Evolutionary conservation across 2,329 filamentous ascomycete species (phyloP), one percentile per base, ranked within the genome.

Genomic region (Biscogniauxia marginata): DNA sequence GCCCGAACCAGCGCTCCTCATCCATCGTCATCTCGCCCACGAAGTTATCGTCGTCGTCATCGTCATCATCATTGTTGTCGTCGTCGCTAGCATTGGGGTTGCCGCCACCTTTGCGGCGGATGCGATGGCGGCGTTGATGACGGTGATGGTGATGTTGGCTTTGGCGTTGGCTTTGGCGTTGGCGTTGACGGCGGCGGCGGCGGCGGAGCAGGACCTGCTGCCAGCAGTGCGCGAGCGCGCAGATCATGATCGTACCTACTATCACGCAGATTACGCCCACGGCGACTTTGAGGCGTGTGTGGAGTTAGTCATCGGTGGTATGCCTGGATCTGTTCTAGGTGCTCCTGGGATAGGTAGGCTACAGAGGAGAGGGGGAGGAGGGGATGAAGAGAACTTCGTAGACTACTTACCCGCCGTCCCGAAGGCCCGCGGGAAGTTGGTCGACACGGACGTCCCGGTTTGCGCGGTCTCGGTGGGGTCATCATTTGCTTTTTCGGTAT

Each of bases 221-320:
- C 65, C 63, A 66, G 53, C 56, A 65, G 55, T 66, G 63, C 13
- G 65, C 60, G 53, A 65, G 55, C n/a, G 59, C 62, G 53, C 64
- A 67, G 39, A 66, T 55, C 16, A 63, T 13, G 20, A 55, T 52
- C 7, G 61, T 46, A 23, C 54, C 48, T 7, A 63, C 21, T 1
- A 61, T 47, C 7, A 64, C 60, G n/a, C 50, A 50, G 2, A 56
- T 25, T n/a, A 59, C 51, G 24, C 46, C 58, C 2, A 65, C 52
- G 3, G 51, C 60, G 45, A 46, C 30, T 39, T 39, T 39, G 13
- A n/a, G 7, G 30, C 3, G 30, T 8, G 30, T 8, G 30, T 7
- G 16, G 30, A 39, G 30, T 4, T 11, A 25, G 6, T 11, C 24
- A 25, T 39, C 7, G n/a, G 30, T 39, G 30, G n/a, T n/a, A n/a